Conservation (phyloP, 257 asterid species). For the Solanum arcanum region DNA sequence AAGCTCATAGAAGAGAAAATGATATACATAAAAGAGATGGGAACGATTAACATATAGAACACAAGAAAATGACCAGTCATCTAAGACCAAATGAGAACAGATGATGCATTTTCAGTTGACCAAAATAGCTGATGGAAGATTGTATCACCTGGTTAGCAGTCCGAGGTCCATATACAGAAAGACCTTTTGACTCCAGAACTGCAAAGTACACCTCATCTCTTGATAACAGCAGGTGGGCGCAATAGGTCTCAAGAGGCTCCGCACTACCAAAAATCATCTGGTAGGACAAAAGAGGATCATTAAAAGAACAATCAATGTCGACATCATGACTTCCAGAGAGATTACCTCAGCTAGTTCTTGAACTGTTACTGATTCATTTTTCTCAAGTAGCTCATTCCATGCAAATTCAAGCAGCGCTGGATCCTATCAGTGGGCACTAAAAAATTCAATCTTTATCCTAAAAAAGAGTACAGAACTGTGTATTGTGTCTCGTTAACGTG, state of each 20-base stretch:
- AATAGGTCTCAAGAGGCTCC: conserved; percentile 91
- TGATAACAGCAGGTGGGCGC: conserved; percentile 77
- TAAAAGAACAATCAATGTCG: conserved; percentile 16
- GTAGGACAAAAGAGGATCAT: conserved; percentile 30
- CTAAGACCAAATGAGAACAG: not conserved
- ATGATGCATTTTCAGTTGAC: not conserved
- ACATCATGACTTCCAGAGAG: conserved; percentile 2
- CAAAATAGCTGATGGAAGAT: not conserved
- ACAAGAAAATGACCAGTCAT: not conserved
- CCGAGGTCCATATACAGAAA: conserved; percentile 77
- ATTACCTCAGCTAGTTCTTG: conserved; percentile 88
- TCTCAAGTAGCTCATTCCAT: conserved; percentile 94
- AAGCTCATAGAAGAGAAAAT: not conserved
- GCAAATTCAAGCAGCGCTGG: conserved; percentile 86
- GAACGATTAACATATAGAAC: not conserved
- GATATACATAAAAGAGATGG: not conserved
- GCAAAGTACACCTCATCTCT: conserved; percentile 71
- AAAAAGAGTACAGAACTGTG: not conserved
- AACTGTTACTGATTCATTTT: conserved; percentile 58
- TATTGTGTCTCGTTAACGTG: not conserved
- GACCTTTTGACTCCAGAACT: conserved; percentile 52
- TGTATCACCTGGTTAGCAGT: conserved; percentile 54
- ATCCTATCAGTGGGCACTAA: conserved; percentile 35
- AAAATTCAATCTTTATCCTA: conserved; percentile 2
- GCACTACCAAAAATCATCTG: conserved; percentile 97